These are phyloP conservation scores for Rhodotorula glutinis DNA, from an alignment of 1,284 basidiomycete species.

Conservation along the genomic window DNA sequence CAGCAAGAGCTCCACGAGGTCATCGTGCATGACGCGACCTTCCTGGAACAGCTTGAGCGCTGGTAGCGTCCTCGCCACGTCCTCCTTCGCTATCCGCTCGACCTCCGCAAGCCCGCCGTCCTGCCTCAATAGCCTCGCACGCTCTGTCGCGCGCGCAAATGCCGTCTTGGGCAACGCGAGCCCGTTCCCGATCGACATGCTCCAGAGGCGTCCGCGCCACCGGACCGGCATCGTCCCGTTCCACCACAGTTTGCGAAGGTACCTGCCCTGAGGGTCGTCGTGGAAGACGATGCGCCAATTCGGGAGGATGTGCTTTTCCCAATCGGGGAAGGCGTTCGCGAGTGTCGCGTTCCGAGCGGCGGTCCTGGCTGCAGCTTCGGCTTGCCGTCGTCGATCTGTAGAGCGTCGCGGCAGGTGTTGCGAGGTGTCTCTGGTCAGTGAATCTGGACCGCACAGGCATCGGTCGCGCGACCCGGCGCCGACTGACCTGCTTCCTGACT, in stretches of 20 bases:
- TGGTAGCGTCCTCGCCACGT: conserved; percentile 76
- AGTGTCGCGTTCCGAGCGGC: conserved; percentile 44
- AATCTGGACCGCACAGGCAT: not conserved
- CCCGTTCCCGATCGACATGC: conserved; percentile 79
- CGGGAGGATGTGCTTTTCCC: conserved; percentile 76
- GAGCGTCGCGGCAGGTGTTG: too few species aligned
- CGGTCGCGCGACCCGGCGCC: not conserved
- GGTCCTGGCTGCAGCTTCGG: conserved; percentile 9
- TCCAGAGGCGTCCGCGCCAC: conserved; percentile 81
- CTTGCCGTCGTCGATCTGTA: conserved; percentile 22
- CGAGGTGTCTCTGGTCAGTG: not conserved
- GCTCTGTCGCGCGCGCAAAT: conserved; percentile 61
- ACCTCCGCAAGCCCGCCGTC: conserved; percentile 56
- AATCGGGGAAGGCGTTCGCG: conserved; percentile 65
- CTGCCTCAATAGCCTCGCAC: conserved; percentile 42
- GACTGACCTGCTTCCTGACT: conserved; percentile 37
- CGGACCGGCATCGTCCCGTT: conserved; percentile 77
- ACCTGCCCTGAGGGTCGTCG: conserved; percentile 55
- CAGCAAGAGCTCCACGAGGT: conserved; percentile 78
- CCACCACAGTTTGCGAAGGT: conserved; percentile 81
- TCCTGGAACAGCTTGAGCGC: conserved; percentile 80
- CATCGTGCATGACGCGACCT: conserved; percentile 76
- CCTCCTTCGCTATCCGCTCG: conserved; percentile 63
- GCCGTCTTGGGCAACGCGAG: conserved; percentile 81
- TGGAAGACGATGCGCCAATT: conserved; percentile 69